These are phyloP conservation scores for Forsythia viridissima DNA, from an alignment of 257 asterid genomes.

Conservation along the genomic window DNA sequence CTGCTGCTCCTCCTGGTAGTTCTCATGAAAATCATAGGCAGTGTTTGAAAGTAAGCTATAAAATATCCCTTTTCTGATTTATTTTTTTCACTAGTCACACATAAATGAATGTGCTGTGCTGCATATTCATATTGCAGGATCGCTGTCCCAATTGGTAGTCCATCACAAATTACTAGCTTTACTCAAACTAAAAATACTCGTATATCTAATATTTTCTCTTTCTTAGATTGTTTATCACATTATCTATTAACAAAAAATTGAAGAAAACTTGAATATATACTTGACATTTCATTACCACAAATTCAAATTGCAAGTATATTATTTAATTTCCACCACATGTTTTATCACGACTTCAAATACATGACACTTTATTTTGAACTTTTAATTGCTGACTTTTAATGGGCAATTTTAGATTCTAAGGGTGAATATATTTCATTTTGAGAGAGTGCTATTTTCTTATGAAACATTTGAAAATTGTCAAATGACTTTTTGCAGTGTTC, in stretches of 20 bases:
- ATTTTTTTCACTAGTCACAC: neutral
- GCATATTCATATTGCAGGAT: neutral
- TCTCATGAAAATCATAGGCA: constrained; percentile 84
- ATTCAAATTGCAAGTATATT: neutral
- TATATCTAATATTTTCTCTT: neutral
- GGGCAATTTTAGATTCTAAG: neutral
- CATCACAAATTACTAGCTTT: constrained; percentile 19
- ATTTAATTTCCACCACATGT: neutral
- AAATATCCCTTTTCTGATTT: constrained; percentile 10
- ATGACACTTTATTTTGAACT: neutral
- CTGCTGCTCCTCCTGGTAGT: constrained; percentile 90
- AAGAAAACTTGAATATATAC: neutral
- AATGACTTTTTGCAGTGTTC: neutral
- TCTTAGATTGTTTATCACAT: neutral
- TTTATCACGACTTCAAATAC: neutral
- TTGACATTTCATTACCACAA: neutral
- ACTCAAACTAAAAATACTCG: neutral
- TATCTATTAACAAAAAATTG: neutral
- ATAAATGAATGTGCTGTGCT: neutral
- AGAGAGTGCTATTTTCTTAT: neutral
- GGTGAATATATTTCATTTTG: neutral
- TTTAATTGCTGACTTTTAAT: neutral
- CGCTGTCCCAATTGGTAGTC: neutral
- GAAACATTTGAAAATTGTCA: neutral
- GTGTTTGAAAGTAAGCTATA: constrained; percentile 74